These are phyloP conservation scores for Raphanus sativus DNA, from an alignment of 345 rosid species.

Conservation along the genomic window DNA sequence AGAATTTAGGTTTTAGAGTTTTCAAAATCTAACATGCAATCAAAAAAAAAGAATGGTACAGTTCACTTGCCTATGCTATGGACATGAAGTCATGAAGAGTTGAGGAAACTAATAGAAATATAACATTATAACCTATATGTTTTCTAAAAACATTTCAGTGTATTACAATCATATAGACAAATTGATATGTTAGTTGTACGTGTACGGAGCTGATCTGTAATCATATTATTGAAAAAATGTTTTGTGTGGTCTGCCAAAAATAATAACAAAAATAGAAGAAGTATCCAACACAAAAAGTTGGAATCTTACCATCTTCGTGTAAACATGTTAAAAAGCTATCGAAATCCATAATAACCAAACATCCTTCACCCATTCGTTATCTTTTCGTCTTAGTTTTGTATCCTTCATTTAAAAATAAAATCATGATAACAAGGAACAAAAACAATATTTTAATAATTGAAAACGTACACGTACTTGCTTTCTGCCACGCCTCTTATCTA, in stretches of 20 bases:
- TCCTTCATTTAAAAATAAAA: neutral
- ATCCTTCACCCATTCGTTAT: conserved; percentile 10
- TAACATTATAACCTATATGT: neutral
- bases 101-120: too few species aligned
- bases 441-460: neutral
- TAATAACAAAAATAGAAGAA: neutral
- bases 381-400: neutral
- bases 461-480: conserved; percentile 10
- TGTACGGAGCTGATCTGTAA: neutral
- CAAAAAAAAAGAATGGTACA: neutral
- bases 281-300: conserved; percentile 13
- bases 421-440: neutral
- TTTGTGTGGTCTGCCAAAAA: neutral
- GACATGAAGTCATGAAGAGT: too few species aligned
- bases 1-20: too few species aligned
- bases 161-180: neutral
- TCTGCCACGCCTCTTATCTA: conserved; percentile 22
- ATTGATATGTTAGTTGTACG: neutral
- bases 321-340: conserved; percentile 27
- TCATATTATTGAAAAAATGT: neutral
- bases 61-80: neutral
- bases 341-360: neutral
- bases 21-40: too few species aligned
- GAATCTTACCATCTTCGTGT: conserved; percentile 17
- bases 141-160: neutral